A percentile compares a stretch with the other conserved stretches of the same genome.
These are phyloP conservation scores for Collybiopsis luxurians DNA, from an alignment of 768 basidiomycete species.

Conservation along the genomic window DNA sequence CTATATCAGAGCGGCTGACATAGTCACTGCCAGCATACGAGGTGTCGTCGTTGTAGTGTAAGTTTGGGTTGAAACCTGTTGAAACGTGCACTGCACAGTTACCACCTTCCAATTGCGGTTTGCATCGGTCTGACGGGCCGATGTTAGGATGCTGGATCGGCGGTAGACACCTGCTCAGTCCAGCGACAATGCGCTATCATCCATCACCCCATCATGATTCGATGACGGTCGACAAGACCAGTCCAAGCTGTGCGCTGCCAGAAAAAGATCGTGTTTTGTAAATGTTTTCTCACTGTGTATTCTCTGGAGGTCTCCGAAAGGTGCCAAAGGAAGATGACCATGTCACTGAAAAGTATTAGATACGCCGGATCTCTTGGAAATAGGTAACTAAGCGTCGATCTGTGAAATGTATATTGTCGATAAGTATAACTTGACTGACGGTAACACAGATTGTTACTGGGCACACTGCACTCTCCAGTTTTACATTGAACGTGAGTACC, in stretches of 20 bases:
- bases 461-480: conserved; percentile 6
- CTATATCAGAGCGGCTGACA: no score
- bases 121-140: background rate
- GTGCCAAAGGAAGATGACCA: no score
- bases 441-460: conserved; percentile 1
- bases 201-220: conserved; percentile 2
- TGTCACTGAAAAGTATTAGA: no score
- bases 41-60: no score
- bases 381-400: conserved; percentile 1
- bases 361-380: no score
- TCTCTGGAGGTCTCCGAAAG: no score
- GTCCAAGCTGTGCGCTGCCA: background rate
- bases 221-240: background rate
- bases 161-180: background rate
- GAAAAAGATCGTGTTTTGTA: background rate
- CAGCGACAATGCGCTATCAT: background rate
- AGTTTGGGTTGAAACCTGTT: background rate
- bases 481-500: background rate
- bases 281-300: no score
- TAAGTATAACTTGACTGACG: background rate
- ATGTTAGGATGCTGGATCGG: background rate
- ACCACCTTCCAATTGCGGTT: background rate
- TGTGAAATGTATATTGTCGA: background rate
- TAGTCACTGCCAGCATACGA: no score
- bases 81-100: conserved; percentile 1